Evolutionary conservation across 768 basidiomycete species (phyloP).

Genomic region (Trametes cingulata): DNA sequence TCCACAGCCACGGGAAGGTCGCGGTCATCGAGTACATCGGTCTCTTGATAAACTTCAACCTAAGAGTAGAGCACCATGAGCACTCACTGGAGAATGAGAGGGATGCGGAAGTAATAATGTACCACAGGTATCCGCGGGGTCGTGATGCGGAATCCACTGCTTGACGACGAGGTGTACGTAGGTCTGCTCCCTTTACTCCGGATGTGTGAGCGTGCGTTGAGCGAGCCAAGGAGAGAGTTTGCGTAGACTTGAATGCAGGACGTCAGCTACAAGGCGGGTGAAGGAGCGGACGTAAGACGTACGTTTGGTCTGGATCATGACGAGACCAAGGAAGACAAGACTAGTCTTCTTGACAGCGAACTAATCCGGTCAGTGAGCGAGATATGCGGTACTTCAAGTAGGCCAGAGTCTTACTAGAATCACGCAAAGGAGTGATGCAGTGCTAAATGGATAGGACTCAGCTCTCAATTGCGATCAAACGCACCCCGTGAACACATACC

Average conservation of each 20-base stretch:
- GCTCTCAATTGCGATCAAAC: neutral
- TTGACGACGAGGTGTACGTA: neutral
- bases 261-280: neutral
- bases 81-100: too few species aligned
- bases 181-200: neutral
- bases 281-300: neutral
- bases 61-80: neutral
- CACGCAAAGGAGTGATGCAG: conserved; percentile 15
- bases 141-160: neutral
- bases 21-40: neutral
- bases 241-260: conserved; percentile 2
- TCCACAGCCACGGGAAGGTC: neutral
- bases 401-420: conserved; percentile 1
- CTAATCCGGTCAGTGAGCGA: neutral
- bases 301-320: conserved; percentile 21
- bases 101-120: neutral
- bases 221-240: conserved; percentile 18
- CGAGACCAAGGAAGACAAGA: conserved; percentile 18
- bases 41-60: too few species aligned
- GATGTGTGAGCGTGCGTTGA: conserved; percentile 19
- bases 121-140: neutral
- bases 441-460: neutral
- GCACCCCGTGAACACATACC: neutral
- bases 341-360: conserved; percentile 18
- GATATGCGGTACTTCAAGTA: neutral